Base-by-base conservation (phyloP, 2,329 filamentous ascomycete species). In the Coleophoma crateriformis region DNA sequence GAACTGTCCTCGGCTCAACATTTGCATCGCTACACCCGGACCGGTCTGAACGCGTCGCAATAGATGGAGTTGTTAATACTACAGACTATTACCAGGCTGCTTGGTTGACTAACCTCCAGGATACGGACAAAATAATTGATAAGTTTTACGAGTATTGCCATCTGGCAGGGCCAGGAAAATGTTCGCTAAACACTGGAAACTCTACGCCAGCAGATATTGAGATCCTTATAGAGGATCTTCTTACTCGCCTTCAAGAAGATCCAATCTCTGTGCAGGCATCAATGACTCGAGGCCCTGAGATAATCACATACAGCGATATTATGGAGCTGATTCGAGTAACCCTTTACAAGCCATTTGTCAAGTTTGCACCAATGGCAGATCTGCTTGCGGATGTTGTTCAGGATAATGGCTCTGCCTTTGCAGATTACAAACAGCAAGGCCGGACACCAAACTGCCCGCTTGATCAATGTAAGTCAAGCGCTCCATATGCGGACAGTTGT, bases 11-110 rank as follows among this genome's bases (percentile, higher is more conserved):
- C 8, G 69, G 68, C 2, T 67, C 66, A 34, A 69, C 64, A 2
- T 71, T 73, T 47, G 69, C 69, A 8, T 66, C 66, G 2, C 64
- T 71, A 64, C 69, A 67, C 48, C 69, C 69, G 3, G 62, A 58
- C 3, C 58, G 63, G n/a, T 57, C 74, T 8, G 69, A 67, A 0
- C 66, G 71, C 7, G 53, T 74, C 32, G 58, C 73, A 5, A 19
- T 48, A 19, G 52, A 54, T 32, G 52, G 50, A 13, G 49, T 50
- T 19, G 48, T 50, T 20, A 51, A 59, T 34, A 40, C 51, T 17
- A 38, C 46, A 13, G 54, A 61, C 43, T 60, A 60, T 49, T 60
- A 59, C 45, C 32, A 46, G 33, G 34, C 45, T n/a, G 61, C 64
- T 2, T 68, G 73, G 49, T 62, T 69, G 56, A 73, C 72, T 52